Percentiles rank a stretch among this genome's conserved stretches.
These are phyloP conservation scores for Aureobasidium sp. DNA, from an alignment of 2,329 filamentous ascomycete species.

Conservation along the genomic window DNA sequence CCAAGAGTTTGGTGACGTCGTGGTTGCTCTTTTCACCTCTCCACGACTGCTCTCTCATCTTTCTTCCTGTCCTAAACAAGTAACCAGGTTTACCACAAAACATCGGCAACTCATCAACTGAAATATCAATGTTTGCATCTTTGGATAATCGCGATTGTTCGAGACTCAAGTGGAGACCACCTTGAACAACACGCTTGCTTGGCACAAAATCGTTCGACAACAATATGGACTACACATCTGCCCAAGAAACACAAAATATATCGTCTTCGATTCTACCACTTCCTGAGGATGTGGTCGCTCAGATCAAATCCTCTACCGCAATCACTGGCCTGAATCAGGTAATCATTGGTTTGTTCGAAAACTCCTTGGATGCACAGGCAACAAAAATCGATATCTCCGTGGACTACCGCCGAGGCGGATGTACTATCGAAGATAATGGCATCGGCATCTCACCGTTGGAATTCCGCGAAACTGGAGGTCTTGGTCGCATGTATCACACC, in stretches of 20 bases:
- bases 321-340: slow-evolving; percentile 68
- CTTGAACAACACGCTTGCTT: neutral
- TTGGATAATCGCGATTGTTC: neutral
- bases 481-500: slow-evolving; percentile 63
- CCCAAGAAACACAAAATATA: neutral
- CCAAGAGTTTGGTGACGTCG: slow-evolving; percentile 1
- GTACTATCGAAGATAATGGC: slow-evolving; percentile 78
- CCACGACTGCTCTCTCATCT: neutral
- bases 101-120: neutral
- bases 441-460: slow-evolving; percentile 64
- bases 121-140: neutral
- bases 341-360: slow-evolving; percentile 64
- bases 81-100: neutral
- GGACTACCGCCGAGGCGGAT: slow-evolving; percentile 67
- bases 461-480: slow-evolving; percentile 59
- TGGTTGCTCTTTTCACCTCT: neutral
- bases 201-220: neutral
- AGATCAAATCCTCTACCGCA: slow-evolving; percentile 76
- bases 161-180: slow-evolving; percentile 5
- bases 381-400: slow-evolving; percentile 59
- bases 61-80: neutral
- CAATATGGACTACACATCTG: neutral
- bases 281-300: slow-evolving; percentile 60
- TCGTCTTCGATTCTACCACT: slow-evolving; percentile 37
- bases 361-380: slow-evolving; percentile 74